Evolutionary conservation across 2,329 filamentous ascomycete genomes (phyloP).

Genomic region (Colletotrichum coccodes): DNA sequence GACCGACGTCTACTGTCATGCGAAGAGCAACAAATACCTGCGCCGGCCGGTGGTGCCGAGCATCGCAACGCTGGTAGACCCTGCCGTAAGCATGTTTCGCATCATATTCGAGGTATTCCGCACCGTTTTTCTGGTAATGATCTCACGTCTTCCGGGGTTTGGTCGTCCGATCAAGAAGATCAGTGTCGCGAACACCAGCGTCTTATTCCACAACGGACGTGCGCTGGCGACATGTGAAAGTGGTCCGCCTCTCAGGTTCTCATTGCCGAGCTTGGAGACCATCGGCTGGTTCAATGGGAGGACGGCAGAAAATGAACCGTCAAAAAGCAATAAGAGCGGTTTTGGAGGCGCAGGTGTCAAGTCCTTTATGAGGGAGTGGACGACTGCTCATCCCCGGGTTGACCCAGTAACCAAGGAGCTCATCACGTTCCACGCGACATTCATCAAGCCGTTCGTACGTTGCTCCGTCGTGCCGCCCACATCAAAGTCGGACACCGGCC

Average conservation of each 20-base stretch:
- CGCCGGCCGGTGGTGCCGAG: slow-evolving; percentile 71
- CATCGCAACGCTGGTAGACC: slow-evolving; percentile 73
- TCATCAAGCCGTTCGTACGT: slow-evolving; percentile 72
- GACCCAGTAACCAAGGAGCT: slow-evolving; percentile 73
- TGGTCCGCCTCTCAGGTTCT: slow-evolving; percentile 74
- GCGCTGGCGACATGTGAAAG: slow-evolving; percentile 78
- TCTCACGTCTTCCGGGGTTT: slow-evolving; percentile 67
- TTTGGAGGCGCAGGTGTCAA: slow-evolving; percentile 67
- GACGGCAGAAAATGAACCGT: slow-evolving; percentile 60
- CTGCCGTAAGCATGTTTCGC: slow-evolving; percentile 59
- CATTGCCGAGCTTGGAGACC: slow-evolving; percentile 72
- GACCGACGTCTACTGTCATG: slow-evolving; percentile 72
- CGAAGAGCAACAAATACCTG: slow-evolving; percentile 56
- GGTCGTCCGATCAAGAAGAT: slow-evolving; percentile 69
- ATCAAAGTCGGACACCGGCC: background rate
- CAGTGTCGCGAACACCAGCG: slow-evolving; percentile 75
- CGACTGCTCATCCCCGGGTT: slow-evolving; percentile 75
- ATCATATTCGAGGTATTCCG: slow-evolving; percentile 64
- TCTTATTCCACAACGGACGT: slow-evolving; percentile 75
- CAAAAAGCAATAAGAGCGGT: slow-evolving; percentile 38
- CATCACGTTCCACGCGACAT: slow-evolving; percentile 74
- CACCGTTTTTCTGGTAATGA: slow-evolving; percentile 65
- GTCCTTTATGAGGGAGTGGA: slow-evolving; percentile 76
- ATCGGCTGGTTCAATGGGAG: slow-evolving; percentile 77
- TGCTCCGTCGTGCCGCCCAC: slow-evolving; percentile 61